Conservation (phyloP, 1,139 yeast species). For the Taphrina flavorubra region DNA sequence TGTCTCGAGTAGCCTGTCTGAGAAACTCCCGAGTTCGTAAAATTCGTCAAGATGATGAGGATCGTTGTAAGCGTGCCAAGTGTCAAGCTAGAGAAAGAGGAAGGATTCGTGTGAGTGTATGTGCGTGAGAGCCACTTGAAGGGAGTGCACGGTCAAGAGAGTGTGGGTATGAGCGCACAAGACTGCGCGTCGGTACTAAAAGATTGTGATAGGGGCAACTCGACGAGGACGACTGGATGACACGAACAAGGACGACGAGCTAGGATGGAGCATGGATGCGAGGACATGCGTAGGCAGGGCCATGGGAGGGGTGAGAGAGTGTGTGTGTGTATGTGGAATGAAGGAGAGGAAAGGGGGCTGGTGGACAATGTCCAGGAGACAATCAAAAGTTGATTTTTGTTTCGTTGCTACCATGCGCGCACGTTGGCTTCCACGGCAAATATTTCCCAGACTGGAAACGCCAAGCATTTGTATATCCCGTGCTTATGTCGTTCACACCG, state of each 20-base stretch:
- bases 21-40: too few relatives aligned
- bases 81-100: neutral
- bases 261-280: neutral
- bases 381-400: too few relatives aligned
- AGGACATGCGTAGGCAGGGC: neutral
- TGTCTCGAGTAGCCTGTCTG: too few relatives aligned
- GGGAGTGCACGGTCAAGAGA: slow-evolving; percentile 6
- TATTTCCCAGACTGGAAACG: too few relatives aligned
- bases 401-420: too few relatives aligned
- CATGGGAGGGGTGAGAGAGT: neutral
- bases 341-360: neutral
- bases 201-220: too few relatives aligned
- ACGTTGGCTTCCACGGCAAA: too few relatives aligned
- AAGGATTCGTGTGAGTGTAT: neutral
- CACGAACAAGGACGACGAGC: neutral
- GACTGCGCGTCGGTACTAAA: neutral
- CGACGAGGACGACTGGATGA: neutral
- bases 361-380: neutral
- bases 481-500: too few relatives aligned
- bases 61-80: neutral
- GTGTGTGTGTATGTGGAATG: neutral
- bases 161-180: neutral
- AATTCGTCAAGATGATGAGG: too few relatives aligned
- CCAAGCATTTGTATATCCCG: too few relatives aligned
- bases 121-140: neutral